Conservation (phyloP, 768 basidiomycete species). For the Glaciozyma antarctica region DNA sequence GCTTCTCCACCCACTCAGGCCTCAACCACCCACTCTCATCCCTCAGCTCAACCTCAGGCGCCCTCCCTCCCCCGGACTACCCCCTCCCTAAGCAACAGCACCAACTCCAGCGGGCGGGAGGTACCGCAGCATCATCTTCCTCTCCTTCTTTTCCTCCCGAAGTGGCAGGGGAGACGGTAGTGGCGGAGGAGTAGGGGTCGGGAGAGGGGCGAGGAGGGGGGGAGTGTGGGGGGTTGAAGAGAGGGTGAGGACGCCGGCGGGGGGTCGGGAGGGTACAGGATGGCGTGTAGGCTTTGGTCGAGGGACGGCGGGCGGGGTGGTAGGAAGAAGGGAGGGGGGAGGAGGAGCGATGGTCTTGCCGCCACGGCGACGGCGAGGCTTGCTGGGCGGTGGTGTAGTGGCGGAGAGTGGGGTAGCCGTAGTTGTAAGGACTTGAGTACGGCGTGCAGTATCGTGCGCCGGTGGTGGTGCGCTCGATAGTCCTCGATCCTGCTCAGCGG, state of each 20-base stretch:
- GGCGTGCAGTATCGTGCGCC: not conserved
- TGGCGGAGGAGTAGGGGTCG: not conserved
- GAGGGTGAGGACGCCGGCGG: no score
- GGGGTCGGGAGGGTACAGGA: not conserved
- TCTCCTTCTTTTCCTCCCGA: not conserved
- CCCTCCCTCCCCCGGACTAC: conserved; percentile 16
- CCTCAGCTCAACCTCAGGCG: not conserved
- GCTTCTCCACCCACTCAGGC: not conserved
- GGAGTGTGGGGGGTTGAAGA: no score
- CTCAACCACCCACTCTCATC: conserved; percentile 1
- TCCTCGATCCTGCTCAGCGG: not conserved
- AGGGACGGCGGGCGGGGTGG: not conserved
- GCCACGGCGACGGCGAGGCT: not conserved
- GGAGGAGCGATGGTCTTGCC: not conserved
- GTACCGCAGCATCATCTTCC: conserved; percentile 4
- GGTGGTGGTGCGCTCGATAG: not conserved
- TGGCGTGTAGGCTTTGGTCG: not conserved
- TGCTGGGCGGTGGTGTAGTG: not conserved
- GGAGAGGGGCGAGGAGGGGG: not conserved
- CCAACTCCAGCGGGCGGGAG: conserved; percentile 10
- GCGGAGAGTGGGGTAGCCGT: no score
- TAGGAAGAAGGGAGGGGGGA: not conserved
- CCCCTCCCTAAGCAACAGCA: not conserved
- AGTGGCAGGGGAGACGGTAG: not conserved
- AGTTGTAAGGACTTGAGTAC: no score